phyloP scores from a whole-genome alignment of 2,329 filamentous ascomycete genomes.

The Xylaria hypoxylon region DNA sequence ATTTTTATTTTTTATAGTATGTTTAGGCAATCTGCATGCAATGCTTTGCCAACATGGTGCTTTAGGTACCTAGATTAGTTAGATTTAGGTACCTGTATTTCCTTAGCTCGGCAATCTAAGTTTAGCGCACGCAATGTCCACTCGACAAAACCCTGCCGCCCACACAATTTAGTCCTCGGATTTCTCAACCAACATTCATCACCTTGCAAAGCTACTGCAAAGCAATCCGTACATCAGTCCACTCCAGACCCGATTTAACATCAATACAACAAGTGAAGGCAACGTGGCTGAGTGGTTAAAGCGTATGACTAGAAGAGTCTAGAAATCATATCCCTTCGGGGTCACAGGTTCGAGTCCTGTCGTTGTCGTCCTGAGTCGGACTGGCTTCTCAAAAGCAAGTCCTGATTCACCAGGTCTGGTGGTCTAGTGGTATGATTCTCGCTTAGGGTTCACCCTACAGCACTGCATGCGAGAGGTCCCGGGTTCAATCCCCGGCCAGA shows the following conservation, averaged over 20 bases:
- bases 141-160: no score
- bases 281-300: slow-evolving; percentile 43
- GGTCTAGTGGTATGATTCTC: slow-evolving; percentile 79
- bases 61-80: no score
- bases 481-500: slow-evolving; percentile 57
- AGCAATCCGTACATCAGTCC: background rate
- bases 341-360: slow-evolving; percentile 42
- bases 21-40: no score
- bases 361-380: slow-evolving; percentile 30
- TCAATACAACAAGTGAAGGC: slow-evolving; percentile 12
- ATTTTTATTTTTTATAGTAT: no score
- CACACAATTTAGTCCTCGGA: no score
- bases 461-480: slow-evolving; percentile 55
- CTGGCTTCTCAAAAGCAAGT: background rate
- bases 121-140: no score
- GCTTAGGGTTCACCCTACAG: slow-evolving; percentile 66
- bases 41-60: no score
- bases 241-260: background rate
- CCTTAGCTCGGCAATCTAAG: no score
- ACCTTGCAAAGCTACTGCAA: background rate
- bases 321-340: slow-evolving; percentile 43
- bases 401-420: slow-evolving; percentile 55
- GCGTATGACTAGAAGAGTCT: slow-evolving; percentile 42
- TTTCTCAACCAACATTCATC: no score
- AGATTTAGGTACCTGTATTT: no score